Evolutionary conservation across 768 basidiomycete genomes (phyloP).

Genomic region (Tubosaeta sp.): DNA sequence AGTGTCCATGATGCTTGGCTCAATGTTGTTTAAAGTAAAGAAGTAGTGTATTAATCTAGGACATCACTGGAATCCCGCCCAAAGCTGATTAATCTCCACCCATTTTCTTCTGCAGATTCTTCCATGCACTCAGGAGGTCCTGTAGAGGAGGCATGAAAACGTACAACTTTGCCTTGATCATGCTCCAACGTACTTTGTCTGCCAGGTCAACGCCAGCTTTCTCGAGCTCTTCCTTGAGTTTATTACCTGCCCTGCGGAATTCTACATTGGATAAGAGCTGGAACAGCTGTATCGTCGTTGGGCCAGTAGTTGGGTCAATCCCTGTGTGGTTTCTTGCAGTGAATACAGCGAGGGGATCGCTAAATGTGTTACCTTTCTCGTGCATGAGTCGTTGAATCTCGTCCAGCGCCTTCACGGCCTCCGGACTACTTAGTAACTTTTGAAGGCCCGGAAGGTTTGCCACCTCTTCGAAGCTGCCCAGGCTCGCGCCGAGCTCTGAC

Average conservation of each 20-base stretch:
- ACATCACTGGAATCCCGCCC: not conserved
- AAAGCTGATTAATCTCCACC: conserved; percentile 13
- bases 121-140: conserved; percentile 43
- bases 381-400: conserved; percentile 44
- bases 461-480: conserved; percentile 38
- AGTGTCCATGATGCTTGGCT: conserved; percentile 6
- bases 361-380: conserved; percentile 39
- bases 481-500: conserved; percentile 33
- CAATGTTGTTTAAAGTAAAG: not conserved
- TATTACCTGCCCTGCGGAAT: conserved; percentile 45
- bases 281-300: conserved; percentile 50
- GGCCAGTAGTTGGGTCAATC: conserved; percentile 43
- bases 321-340: conserved; percentile 32
- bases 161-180: not conserved
- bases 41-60: not conserved
- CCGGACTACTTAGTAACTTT: conserved; percentile 47
- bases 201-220: conserved; percentile 58
- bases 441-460: conserved; percentile 40
- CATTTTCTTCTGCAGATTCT: conserved; percentile 31
- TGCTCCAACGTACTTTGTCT: conserved; percentile 41
- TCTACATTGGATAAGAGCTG: conserved; percentile 50
- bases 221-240: conserved; percentile 45
- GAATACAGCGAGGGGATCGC: not conserved
- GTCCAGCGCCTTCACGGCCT: conserved; percentile 45
- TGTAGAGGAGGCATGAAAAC: conserved; percentile 16